phyloP scores from a whole-genome alignment of 768 basidiomycete genomes.

The Termitomyces sp. region DNA sequence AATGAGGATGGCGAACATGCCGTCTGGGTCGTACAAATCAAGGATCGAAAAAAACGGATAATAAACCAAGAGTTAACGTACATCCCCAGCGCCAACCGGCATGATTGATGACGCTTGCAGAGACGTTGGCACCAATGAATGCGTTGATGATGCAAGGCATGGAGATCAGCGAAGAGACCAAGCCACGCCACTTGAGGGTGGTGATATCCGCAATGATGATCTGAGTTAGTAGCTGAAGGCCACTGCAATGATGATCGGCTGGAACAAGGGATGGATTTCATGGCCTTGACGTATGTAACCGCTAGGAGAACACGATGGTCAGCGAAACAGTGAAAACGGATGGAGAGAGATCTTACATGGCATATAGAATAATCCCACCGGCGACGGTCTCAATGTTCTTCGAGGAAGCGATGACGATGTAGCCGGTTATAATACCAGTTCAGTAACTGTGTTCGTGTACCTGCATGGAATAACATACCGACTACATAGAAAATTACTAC shows the following conservation, averaged over 20 bases:
- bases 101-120: conserved; percentile 33
- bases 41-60: neutral
- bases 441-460: neutral
- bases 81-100: conserved; percentile 70
- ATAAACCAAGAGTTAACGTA: conserved; percentile 26
- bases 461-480: conserved; percentile 29
- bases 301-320: conserved; percentile 26
- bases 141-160: conserved; percentile 58
- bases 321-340: conserved; percentile 14
- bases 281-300: conserved; percentile 45
- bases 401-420: no score
- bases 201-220: no score
- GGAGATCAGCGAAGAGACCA: conserved; percentile 34
- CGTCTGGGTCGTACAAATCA: no score
- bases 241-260: no score
- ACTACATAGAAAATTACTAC: conserved; percentile 56
- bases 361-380: conserved; percentile 53
- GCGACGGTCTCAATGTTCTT: conserved; percentile 41
- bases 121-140: conserved; percentile 61
- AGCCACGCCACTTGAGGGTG: no score
- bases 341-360: conserved; percentile 33
- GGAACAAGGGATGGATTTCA: conserved; percentile 9
- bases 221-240: no score
- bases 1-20: no score
- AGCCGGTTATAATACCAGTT: no score